These are phyloP conservation scores for Diaporthe citriasiana DNA, from an alignment of 2,329 filamentous ascomycete genomes.

Conservation along the genomic window DNA sequence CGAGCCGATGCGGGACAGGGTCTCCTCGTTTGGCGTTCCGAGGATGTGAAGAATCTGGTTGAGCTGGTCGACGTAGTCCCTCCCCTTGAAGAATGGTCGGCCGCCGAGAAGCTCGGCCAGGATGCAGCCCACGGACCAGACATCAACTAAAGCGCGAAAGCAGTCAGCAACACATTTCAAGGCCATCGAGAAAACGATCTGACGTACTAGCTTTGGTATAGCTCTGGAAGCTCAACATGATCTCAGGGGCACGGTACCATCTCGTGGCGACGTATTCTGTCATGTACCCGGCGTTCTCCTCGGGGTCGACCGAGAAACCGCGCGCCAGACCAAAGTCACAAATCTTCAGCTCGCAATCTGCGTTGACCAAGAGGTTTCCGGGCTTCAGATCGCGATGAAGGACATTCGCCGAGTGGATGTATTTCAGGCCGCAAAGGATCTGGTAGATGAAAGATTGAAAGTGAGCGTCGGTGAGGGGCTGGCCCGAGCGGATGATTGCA, in stretches of 20 bases:
- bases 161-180: constrained; percentile 37
- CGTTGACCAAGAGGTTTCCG: constrained; percentile 96
- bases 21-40: constrained; percentile 96
- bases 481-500: constrained; percentile 96
- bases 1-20: constrained; percentile 91
- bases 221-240: constrained; percentile 99
- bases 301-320: constrained; percentile 96
- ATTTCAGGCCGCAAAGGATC: constrained; percentile 98
- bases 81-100: constrained; percentile 98
- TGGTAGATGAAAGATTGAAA: constrained; percentile 99
- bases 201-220: constrained; percentile 99
- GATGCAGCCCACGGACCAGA: constrained; percentile 99
- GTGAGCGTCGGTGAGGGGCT: constrained; percentile 96
- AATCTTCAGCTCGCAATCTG: constrained; percentile 99
- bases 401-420: constrained; percentile 98
- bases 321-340: constrained; percentile 97
- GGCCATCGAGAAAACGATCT: neutral
- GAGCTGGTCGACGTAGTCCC: constrained; percentile 98
- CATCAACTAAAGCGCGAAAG: constrained; percentile 78
- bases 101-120: constrained; percentile 95
- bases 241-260: constrained; percentile 96
- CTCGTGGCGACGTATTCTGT: constrained; percentile 98
- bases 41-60: constrained; percentile 99
- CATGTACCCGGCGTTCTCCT: constrained; percentile 99
- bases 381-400: constrained; percentile 97